phyloP scores from a whole-genome alignment of 768 basidiomycete species.

The Floccularia luteovirens region DNA sequence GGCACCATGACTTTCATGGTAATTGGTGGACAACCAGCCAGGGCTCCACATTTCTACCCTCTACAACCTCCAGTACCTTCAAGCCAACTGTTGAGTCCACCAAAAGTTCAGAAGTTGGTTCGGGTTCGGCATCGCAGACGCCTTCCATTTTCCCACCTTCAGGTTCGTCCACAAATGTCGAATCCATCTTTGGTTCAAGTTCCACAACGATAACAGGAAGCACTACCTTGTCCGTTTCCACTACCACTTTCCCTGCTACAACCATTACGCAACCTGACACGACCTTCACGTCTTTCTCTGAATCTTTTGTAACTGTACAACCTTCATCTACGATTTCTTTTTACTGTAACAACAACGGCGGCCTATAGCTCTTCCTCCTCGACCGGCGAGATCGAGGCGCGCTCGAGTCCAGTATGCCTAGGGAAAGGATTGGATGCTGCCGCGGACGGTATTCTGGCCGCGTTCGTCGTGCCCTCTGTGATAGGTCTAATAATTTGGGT shows the following conservation, averaged over 20 bases:
- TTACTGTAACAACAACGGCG: slow-evolving; percentile 9
- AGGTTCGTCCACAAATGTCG: slow-evolving; percentile 3
- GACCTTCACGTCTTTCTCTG: slow-evolving; percentile 32
- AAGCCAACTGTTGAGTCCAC: background rate
- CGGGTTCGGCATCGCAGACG: slow-evolving; percentile 1
- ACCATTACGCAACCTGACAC: slow-evolving; percentile 30
- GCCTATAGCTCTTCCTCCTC: slow-evolving; percentile 15
- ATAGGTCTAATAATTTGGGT: slow-evolving; percentile 69
- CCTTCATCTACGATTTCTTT: slow-evolving; percentile 10
- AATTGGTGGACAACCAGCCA: slow-evolving; percentile 1
- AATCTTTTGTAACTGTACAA: slow-evolving; percentile 24
- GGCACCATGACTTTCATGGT: slow-evolving; percentile 1
- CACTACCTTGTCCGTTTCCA: too few species aligned
- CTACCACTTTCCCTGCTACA: slow-evolving; percentile 27
- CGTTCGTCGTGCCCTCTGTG: slow-evolving; percentile 46
- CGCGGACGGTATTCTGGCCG: slow-evolving; percentile 52
- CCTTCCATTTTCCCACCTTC: slow-evolving; percentile 1
- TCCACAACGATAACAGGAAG: slow-evolving; percentile 5
- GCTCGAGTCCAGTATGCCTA: slow-evolving; percentile 40
- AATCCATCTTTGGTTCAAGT: slow-evolving; percentile 1
- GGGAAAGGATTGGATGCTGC: slow-evolving; percentile 60
- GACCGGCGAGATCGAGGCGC: slow-evolving; percentile 10
- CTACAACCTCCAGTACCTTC: background rate
- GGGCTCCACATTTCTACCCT: slow-evolving; percentile 1
- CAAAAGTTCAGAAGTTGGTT: slow-evolving; percentile 4